Base-by-base conservation (phyloP, 2,329 filamentous ascomycete genomes). In the Sporothrix euskadiensis region DNA sequence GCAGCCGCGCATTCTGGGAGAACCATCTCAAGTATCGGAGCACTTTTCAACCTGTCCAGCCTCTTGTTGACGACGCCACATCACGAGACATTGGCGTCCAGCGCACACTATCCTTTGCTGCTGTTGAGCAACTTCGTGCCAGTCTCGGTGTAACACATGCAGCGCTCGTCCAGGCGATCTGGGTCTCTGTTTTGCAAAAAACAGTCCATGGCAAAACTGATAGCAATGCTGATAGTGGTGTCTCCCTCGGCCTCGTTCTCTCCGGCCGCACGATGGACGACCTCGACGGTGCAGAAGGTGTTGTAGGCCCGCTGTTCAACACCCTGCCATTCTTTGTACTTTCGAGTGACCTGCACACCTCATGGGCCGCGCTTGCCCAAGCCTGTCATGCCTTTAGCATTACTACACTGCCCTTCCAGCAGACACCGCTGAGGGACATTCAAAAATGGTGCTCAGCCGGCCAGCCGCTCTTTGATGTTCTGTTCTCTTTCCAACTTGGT, bases 241-340 rank as follows among this genome's bases (percentile, higher is more conserved):
- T 87, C 1, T 88, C 88, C 0, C 84, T 94, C 16, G 95, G 95
- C 0, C 83, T 97, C 26, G 87, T 98, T 14, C 87, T 93, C 0
- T 96, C 94, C 7, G 95, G 94, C 0, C 87, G 94, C 74, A 88
- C 89, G 0, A 87, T 97, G 4, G 88, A 92, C 59, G 88, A 92
- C 59, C 82, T 94, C 14, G 86, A 90, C 8, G 84, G 85, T 1
- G 87, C 90, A 1, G 91, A 94, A 65, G 79, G 85, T 30, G 88
- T 92, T 0, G 87, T 96, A 57, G 95, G 94, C 0, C 94, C 95
- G 0, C 83, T 98, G 26, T 97, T 98, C 85, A 98, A 98, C 79
- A 97, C 94, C 0, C 83, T 98, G 1, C 94, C 94, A 0, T 94
- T 92, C 79, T 85, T 88, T 72, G 74, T 75, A 54, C 68, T 1